These are phyloP conservation scores for Ambrosiella beaveri DNA, from an alignment of 2,329 filamentous ascomycete genomes.

Conservation along the genomic window DNA sequence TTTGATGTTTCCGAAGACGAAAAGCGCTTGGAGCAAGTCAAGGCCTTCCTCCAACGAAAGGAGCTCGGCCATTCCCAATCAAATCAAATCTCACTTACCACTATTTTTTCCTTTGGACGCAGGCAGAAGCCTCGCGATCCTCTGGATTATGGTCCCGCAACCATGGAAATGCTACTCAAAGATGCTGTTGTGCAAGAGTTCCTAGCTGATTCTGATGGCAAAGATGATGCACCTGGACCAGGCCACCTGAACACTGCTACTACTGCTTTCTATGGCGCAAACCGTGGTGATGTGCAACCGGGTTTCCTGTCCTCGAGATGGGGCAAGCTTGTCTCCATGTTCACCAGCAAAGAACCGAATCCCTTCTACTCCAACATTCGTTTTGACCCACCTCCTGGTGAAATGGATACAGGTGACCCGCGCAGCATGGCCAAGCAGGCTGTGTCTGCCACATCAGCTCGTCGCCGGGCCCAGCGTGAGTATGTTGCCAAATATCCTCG, in stretches of 20 bases:
- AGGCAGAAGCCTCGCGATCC: slow-evolving; percentile 51
- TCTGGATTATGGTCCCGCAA: slow-evolving; percentile 77
- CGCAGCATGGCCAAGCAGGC: slow-evolving; percentile 81
- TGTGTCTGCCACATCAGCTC: slow-evolving; percentile 62
- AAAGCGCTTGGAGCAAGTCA: slow-evolving; percentile 90
- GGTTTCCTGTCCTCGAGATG: slow-evolving; percentile 44
- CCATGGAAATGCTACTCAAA: slow-evolving; percentile 90
- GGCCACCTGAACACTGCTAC: slow-evolving; percentile 21
- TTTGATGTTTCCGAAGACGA: slow-evolving; percentile 98
- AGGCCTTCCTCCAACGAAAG: slow-evolving; percentile 81
- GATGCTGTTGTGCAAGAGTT: slow-evolving; percentile 93
- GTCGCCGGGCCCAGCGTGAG: slow-evolving; percentile 77
- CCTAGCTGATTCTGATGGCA: slow-evolving; percentile 52
- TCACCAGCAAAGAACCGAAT: slow-evolving; percentile 63
- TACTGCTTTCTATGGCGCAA: slow-evolving; percentile 8
- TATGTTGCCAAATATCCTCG: slow-evolving; percentile 73
- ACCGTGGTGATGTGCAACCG: slow-evolving; percentile 30
- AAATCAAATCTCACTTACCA: slow-evolving; percentile 59
- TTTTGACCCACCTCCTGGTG: slow-evolving; percentile 57
- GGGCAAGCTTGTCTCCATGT: slow-evolving; percentile 37
- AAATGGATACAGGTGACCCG: slow-evolving; percentile 45
- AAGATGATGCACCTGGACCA: slow-evolving; percentile 16
- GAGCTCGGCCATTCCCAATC: slow-evolving; percentile 52
- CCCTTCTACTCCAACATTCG: slow-evolving; percentile 73
- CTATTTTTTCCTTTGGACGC: slow-evolving; percentile 48